Percentiles rank a stretch among this genome's conserved stretches.
Conservation (phyloP, 2,329 filamentous ascomycete species). For the Alternaria burnsii region DNA sequence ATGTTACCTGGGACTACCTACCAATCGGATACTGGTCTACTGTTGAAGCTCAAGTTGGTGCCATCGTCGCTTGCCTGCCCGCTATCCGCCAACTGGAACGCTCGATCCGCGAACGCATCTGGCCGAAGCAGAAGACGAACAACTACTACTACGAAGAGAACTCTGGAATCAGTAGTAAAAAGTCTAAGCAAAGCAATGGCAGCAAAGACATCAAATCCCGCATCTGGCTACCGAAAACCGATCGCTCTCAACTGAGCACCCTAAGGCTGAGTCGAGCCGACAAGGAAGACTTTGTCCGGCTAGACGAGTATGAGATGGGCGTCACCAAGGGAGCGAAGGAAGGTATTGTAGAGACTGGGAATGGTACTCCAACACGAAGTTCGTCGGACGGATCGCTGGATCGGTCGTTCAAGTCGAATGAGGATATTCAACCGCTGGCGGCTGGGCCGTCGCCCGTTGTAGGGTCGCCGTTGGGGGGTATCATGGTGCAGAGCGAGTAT, state of each 20-base stretch:
- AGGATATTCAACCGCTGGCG: background rate
- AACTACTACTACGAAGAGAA: background rate
- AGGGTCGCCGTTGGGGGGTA: background rate
- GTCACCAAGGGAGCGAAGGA: background rate
- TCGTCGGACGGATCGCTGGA: background rate
- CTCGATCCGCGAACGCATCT: constrained; percentile 9
- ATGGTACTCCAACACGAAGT: background rate
- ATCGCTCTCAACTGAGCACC: constrained; percentile 1
- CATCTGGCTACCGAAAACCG: background rate
- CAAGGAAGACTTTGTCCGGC: constrained; percentile 9
- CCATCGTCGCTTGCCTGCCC: constrained; percentile 39
- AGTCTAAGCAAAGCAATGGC: background rate
- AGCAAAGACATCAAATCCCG: background rate
- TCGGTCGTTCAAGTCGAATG: constrained; percentile 1
- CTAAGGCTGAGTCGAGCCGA: background rate
- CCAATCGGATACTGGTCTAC: constrained; percentile 40
- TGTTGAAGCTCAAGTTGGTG: constrained; percentile 38
- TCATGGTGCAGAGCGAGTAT: constrained; percentile 5
- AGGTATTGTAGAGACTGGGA: background rate
- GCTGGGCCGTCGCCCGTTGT: background rate
- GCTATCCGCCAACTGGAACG: constrained; percentile 14
- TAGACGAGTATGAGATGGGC: constrained; percentile 5
- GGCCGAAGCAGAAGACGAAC: background rate
- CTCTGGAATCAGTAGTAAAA: constrained; percentile 1
- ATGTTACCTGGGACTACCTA: constrained; percentile 50